Conservation (phyloP, 768 basidiomycete species). For the Leccinum rimulosum region DNA sequence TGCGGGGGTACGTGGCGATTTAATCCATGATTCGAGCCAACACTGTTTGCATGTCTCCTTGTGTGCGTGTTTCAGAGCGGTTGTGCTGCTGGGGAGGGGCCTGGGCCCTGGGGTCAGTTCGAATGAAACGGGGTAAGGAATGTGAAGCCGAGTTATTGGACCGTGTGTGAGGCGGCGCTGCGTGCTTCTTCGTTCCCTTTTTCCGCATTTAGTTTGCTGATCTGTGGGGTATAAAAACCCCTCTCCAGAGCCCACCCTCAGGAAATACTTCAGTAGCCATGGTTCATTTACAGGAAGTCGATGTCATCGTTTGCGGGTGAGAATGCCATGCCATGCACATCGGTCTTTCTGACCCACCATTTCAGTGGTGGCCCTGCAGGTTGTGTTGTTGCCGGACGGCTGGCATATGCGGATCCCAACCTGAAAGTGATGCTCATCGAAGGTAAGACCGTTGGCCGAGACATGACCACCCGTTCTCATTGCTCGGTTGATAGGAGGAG, state of each 20-base stretch:
- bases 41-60: neutral
- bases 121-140: neutral
- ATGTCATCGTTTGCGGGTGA: constrained; percentile 63
- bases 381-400: constrained; percentile 64
- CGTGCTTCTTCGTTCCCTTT: no score
- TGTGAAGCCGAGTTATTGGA: neutral
- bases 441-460: constrained; percentile 36
- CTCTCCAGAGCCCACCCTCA: neutral
- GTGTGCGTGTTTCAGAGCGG: neutral
- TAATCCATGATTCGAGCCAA: neutral
- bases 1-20: neutral
- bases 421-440: constrained; percentile 76
- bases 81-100: neutral
- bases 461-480: neutral
- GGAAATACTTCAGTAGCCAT: constrained; percentile 19
- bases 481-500: constrained; percentile 44
- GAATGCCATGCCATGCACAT: constrained; percentile 1
- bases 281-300: constrained; percentile 67
- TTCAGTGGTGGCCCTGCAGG: constrained; percentile 61
- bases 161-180: neutral
- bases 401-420: constrained; percentile 70
- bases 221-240: constrained; percentile 14
- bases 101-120: neutral
- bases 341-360: constrained; percentile 7
- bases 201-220: constrained; percentile 4